Evolutionary conservation across 352 stramenopile species (phyloP).

Genomic region (Globisporangium paddicum): DNA sequence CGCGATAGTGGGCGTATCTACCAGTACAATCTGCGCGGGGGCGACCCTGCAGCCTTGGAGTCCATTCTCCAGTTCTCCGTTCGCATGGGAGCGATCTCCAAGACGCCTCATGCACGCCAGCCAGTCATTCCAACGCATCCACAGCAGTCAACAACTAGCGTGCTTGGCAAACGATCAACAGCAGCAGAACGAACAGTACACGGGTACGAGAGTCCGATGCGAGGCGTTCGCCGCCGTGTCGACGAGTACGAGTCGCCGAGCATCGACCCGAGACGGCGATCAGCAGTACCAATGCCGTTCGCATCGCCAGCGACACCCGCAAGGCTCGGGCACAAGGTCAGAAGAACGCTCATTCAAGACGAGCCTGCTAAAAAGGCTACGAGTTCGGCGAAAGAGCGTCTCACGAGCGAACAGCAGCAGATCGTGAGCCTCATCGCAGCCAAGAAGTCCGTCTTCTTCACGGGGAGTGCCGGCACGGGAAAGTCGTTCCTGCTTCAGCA

Average conservation of each 20-base stretch:
- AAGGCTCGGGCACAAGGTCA: conserved; percentile 4
- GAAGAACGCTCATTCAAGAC: neutral
- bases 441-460: conserved; percentile 84
- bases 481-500: conserved; percentile 82
- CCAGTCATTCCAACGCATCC: neutral
- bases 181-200: neutral
- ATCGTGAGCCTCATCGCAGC: conserved; percentile 35
- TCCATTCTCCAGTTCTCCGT: conserved; percentile 49
- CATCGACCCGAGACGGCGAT: conserved; percentile 11
- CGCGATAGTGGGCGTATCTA: conserved; percentile 39
- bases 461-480: conserved; percentile 75
- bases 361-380: neutral
- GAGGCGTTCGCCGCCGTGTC: conserved; percentile 21
- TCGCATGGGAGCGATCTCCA: conserved; percentile 37
- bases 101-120: conserved; percentile 19
- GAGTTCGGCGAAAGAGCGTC: neutral
- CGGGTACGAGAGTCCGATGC: conserved; percentile 22
- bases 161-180: conserved; percentile 7
- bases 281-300: conserved; percentile 1
- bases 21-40: conserved; percentile 64
- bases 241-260: conserved; percentile 25
- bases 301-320: conserved; percentile 5
- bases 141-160: neutral
- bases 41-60: conserved; percentile 31
- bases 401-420: conserved; percentile 38